phyloP scores from a whole-genome alignment of 179 eudicot species.

The Actinidia arguta region DNA sequence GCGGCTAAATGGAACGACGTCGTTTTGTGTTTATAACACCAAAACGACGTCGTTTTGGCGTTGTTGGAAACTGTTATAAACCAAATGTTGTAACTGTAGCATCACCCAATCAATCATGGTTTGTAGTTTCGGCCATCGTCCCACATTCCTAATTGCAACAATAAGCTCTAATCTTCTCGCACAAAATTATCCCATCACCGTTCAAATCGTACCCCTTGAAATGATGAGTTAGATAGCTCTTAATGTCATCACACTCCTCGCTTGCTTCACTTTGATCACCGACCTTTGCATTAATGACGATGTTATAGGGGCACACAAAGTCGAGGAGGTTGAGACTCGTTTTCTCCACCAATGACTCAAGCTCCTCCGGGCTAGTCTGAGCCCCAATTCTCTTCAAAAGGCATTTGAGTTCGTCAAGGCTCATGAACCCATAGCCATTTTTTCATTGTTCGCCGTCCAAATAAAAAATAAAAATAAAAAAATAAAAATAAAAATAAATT shows the following conservation, averaged over 20 bases:
- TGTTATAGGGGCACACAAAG: conserved; percentile 53
- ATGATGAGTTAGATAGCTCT: conserved; percentile 54
- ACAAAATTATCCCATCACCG: conserved; percentile 65
- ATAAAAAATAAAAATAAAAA: too few relatives aligned
- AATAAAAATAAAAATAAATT: too few relatives aligned
- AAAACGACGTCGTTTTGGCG: too few relatives aligned
- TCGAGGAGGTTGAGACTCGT: conserved; percentile 50
- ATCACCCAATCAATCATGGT: conserved; percentile 55
- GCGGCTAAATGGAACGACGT: too few relatives aligned
- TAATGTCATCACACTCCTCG: conserved; percentile 18
- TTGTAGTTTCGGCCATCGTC: conserved; percentile 51
- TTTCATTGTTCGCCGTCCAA: too few relatives aligned
- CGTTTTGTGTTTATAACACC: too few relatives aligned
- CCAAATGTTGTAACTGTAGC: too few relatives aligned
- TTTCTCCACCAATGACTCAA: conserved; percentile 43
- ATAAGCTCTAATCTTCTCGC: conserved; percentile 66
- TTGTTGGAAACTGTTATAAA: too few relatives aligned
- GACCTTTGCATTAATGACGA: conserved; percentile 12
- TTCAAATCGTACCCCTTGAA: conserved; percentile 74
- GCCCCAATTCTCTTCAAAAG: conserved; percentile 52
- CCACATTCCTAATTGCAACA: conserved; percentile 65
- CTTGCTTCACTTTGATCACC: conserved; percentile 1
- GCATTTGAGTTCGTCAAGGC: conserved; percentile 56
- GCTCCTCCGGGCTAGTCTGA: conserved; percentile 39
- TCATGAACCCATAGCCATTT: conserved; percentile 55